A percentile compares a stretch with the other conserved stretches of the same genome.
Evolutionary conservation across 2,329 filamentous ascomycete genomes (phyloP).

Genomic region (Coniochaeta sp.): DNA sequence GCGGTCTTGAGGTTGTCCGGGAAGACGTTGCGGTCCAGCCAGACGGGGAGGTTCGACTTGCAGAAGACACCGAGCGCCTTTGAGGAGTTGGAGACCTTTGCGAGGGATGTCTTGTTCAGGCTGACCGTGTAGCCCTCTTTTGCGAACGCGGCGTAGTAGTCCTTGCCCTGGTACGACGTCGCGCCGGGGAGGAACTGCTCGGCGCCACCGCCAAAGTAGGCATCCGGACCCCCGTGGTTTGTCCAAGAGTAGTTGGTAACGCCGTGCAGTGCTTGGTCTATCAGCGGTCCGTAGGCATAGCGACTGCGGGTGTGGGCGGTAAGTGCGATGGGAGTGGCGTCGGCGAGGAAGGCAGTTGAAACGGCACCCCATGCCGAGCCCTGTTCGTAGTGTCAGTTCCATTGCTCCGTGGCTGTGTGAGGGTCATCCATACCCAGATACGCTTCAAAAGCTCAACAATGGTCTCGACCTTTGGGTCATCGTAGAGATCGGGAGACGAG

Average conservation of each 20-base stretch:
- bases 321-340: slow-evolving; percentile 74
- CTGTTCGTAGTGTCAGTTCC: slow-evolving; percentile 13
- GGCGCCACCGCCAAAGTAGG: slow-evolving; percentile 75
- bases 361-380: slow-evolving; percentile 57
- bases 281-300: slow-evolving; percentile 59
- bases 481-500: slow-evolving; percentile 63
- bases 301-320: slow-evolving; percentile 67
- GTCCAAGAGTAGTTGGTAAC: slow-evolving; percentile 78
- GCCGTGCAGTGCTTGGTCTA: slow-evolving; percentile 70
- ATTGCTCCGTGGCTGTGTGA: too few relatives aligned
- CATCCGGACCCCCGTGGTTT: slow-evolving; percentile 64
- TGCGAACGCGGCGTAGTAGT: slow-evolving; percentile 73
- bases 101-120: slow-evolving; percentile 66
- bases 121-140: slow-evolving; percentile 66
- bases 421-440: slow-evolving; percentile 43
- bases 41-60: slow-evolving; percentile 68
- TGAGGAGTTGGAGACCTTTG: slow-evolving; percentile 45
- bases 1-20: slow-evolving; percentile 57
- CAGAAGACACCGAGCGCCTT: slow-evolving; percentile 74
- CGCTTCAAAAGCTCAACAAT: slow-evolving; percentile 73
- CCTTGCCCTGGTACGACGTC: slow-evolving; percentile 58
- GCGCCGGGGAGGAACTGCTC: slow-evolving; percentile 68
- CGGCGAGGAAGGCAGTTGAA: slow-evolving; percentile 72
- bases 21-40: slow-evolving; percentile 82
- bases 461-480: slow-evolving; percentile 81